Conservation (phyloP, 106 monocot species). For the Phalaenopsis equestris region DNA sequence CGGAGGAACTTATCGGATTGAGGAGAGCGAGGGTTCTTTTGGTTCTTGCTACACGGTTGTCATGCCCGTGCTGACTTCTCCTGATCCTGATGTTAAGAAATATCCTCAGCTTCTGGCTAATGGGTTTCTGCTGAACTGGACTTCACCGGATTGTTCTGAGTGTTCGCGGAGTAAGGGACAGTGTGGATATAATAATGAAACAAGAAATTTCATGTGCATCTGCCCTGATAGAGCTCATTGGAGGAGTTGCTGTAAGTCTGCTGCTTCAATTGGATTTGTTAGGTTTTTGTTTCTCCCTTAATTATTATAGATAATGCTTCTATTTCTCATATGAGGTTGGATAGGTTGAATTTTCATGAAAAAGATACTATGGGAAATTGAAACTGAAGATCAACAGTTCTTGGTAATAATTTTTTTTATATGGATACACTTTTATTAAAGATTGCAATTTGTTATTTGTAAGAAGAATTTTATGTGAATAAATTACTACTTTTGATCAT, state of each 20-base stretch:
- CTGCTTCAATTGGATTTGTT: not conserved
- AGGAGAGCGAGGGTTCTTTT: not conserved
- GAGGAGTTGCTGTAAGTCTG: constrained; percentile 19
- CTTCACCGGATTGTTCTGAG: constrained; percentile 15
- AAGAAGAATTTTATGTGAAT: too few species aligned
- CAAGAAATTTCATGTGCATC: constrained; percentile 17
- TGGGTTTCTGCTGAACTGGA: constrained; percentile 21
- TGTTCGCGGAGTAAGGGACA: constrained; percentile 20
- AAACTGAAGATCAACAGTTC: too few species aligned
- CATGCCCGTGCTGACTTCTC: constrained; percentile 10
- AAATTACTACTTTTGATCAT: too few species aligned
- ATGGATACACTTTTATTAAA: too few species aligned
- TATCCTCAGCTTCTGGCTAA: constrained; percentile 6
- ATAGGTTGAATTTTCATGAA: too few species aligned
- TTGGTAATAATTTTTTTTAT: too few species aligned
- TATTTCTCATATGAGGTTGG: too few species aligned
- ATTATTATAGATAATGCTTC: too few species aligned
- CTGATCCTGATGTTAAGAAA: constrained; percentile 2
- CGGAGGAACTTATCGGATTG: not conserved
- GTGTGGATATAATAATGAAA: constrained; percentile 17
- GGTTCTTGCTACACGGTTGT: not conserved
- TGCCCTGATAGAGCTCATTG: constrained; percentile 19
- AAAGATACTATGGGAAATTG: too few species aligned
- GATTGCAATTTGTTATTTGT: too few species aligned
- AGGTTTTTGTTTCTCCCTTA: too few species aligned